Percentiles rank a stretch among this genome's conserved stretches.
Evolutionary conservation across 768 basidiomycete genomes (phyloP).

Genomic region (Crassisporium funariophilum): DNA sequence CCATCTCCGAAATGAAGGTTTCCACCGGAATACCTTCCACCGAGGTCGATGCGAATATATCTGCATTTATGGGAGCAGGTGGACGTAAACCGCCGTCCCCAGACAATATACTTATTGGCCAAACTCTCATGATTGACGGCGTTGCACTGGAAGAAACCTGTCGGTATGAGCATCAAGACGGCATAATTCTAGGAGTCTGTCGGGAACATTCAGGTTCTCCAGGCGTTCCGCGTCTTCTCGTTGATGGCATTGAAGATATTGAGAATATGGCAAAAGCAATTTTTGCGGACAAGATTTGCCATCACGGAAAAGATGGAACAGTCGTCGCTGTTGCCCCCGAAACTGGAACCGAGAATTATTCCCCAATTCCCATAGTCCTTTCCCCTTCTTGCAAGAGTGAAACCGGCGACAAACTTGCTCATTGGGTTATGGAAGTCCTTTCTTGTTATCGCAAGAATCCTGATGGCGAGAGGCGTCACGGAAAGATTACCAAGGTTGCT

Average conservation of each 20-base stretch:
- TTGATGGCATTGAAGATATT: slow-evolving; percentile 8
- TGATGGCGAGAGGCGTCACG: slow-evolving; percentile 19
- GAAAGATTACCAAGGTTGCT: slow-evolving; percentile 21
- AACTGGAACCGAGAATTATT: slow-evolving; percentile 20
- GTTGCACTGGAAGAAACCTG: slow-evolving; percentile 21
- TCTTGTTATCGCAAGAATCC: slow-evolving; percentile 12
- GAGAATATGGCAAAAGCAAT: slow-evolving; percentile 12
- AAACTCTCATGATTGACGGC: slow-evolving; percentile 25
- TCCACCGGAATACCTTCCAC: slow-evolving; percentile 8
- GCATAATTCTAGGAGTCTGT: slow-evolving; percentile 21
- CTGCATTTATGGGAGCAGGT: slow-evolving; percentile 4
- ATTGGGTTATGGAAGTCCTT: slow-evolving; percentile 17
- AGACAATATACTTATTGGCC: slow-evolving; percentile 10
- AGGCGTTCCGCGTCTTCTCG: background rate
- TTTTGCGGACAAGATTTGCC: slow-evolving; percentile 8
- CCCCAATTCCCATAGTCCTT: slow-evolving; percentile 19
- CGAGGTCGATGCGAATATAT: slow-evolving; percentile 16
- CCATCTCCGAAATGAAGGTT: slow-evolving; percentile 12
- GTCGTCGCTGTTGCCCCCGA: slow-evolving; percentile 25
- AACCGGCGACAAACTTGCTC: slow-evolving; percentile 13
- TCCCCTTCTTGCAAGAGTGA: slow-evolving; percentile 24
- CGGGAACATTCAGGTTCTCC: slow-evolving; percentile 21
- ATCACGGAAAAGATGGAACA: slow-evolving; percentile 26
- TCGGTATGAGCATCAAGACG: slow-evolving; percentile 16
- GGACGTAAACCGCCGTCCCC: slow-evolving; percentile 7